A percentile compares a stretch with the other conserved stretches of the same genome.
phyloP scores from a whole-genome alignment of 164 flowering plant genomes.

The Magnolia changhungtana region DNA sequence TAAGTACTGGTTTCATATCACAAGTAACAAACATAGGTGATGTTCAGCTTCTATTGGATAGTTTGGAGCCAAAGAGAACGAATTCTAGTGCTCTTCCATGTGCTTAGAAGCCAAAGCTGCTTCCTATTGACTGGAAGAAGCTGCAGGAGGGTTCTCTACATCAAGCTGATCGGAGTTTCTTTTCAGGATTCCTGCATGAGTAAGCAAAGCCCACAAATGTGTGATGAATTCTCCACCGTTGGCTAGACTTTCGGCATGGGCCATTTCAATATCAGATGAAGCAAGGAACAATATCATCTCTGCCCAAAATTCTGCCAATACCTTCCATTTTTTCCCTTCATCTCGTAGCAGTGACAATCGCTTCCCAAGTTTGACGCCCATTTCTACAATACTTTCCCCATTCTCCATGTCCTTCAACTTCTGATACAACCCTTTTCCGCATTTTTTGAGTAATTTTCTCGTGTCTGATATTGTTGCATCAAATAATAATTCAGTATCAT shows the following conservation, averaged over 20 bases:
- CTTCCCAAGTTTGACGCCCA: constrained; percentile 6
- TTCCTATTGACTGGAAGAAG: too few species aligned
- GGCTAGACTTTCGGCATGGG: constrained; percentile 2
- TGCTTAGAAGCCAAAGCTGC: too few species aligned
- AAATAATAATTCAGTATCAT: background rate
- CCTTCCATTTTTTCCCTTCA: constrained; percentile 8
- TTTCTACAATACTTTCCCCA: background rate
- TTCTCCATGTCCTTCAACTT: background rate
- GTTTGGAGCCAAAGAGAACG: too few species aligned
- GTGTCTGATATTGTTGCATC: background rate
- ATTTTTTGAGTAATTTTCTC: background rate
- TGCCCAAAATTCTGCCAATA: constrained; percentile 15
- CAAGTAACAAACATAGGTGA: too few species aligned
- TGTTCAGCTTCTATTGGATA: too few species aligned
- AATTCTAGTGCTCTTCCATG: too few species aligned
- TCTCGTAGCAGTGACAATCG: background rate
- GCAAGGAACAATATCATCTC: constrained; percentile 10
- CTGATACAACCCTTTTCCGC: background rate
- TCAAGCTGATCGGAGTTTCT: background rate
- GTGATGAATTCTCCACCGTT: constrained; percentile 10
- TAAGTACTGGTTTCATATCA: too few species aligned
- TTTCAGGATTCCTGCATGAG: constrained; percentile 4
- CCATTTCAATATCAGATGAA: background rate
- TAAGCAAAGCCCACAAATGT: constrained; percentile 12
- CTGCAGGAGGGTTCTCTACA: background rate